phyloP scores from a whole-genome alignment of 441 rosid genomes.

The Melastoma candidum region DNA sequence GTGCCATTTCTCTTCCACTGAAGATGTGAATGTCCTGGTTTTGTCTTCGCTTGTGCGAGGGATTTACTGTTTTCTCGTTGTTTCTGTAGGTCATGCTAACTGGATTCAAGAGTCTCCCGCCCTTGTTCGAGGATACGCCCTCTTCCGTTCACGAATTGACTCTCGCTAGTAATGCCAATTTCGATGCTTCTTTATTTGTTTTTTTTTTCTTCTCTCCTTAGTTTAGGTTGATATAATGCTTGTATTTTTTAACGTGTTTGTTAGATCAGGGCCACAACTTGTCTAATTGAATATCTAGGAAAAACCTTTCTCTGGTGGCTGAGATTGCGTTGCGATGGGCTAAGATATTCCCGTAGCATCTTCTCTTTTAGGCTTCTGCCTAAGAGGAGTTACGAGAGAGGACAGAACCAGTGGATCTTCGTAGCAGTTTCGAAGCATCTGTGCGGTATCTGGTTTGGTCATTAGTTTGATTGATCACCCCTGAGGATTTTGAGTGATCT shows the following conservation, averaged over 20 bases:
- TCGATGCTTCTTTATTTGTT: background rate
- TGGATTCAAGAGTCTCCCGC: slow-evolving; percentile 72
- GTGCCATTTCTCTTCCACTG: background rate
- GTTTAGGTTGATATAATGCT: background rate
- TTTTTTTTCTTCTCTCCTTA: background rate
- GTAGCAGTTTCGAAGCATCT: too few species aligned
- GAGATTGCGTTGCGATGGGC: too few species aligned
- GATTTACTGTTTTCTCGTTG: slow-evolving; percentile 1
- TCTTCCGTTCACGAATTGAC: slow-evolving; percentile 56
- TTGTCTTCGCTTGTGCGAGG: background rate
- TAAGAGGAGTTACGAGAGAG: too few species aligned
- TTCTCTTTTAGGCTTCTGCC: too few species aligned
- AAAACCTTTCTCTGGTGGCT: too few species aligned
- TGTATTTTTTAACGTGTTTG: background rate
- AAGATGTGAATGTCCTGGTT: background rate
- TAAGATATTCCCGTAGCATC: too few species aligned
- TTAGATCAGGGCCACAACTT: too few species aligned
- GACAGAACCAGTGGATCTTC: too few species aligned
- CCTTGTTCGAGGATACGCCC: slow-evolving; percentile 70
- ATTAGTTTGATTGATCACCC: too few species aligned
- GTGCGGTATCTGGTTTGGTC: too few species aligned
- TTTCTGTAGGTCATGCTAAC: slow-evolving; percentile 61
- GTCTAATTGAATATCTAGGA: background rate
- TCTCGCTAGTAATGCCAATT: slow-evolving; percentile 47
- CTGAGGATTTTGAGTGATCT: too few species aligned